Percentiles rank a stretch among this genome's conserved stretches.
These are phyloP conservation scores for Umbilicus rupestris DNA, from an alignment of 164 flowering plant species.

Conservation along the genomic window DNA sequence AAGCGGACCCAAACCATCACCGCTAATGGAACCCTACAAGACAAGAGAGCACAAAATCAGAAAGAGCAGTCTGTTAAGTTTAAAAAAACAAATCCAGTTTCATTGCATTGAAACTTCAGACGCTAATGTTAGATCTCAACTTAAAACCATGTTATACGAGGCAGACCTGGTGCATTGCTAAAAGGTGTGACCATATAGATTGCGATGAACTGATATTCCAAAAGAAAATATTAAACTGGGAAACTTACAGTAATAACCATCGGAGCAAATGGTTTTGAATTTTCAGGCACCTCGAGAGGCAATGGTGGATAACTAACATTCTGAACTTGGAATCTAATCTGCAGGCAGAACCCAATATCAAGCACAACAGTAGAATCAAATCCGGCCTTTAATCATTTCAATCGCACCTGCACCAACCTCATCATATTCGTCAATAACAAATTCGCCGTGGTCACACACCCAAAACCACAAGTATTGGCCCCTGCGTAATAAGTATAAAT, in stretches of 20 bases:
- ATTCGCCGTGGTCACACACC: slow-evolving; percentile 25
- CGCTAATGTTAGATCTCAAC: not conserved
- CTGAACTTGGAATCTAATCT: slow-evolving; percentile 66
- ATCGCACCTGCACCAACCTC: slow-evolving; percentile 35
- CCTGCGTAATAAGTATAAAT: slow-evolving; percentile 21
- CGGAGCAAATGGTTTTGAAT: slow-evolving; percentile 77
- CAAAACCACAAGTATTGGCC: slow-evolving; percentile 45
- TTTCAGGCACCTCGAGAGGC: slow-evolving; percentile 55
- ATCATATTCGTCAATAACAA: slow-evolving; percentile 31
- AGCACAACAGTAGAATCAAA: not conserved
- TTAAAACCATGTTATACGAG: not conserved
- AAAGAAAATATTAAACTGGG: not conserved
- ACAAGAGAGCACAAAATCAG: not conserved
- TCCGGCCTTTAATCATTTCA: not conserved
- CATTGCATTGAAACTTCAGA: not conserved
- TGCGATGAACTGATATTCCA: not conserved
- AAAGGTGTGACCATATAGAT: not conserved
- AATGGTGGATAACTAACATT: slow-evolving; percentile 53
- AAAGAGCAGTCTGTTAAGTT: not conserved
- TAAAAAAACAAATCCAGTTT: not conserved
- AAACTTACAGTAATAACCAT: slow-evolving; percentile 76
- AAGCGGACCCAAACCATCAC: not conserved
- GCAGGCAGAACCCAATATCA: slow-evolving; percentile 21
- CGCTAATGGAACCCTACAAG: not conserved
- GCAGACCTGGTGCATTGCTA: not conserved